Evolutionary conservation across 305 asterid species (phyloP), one percentile per base, ranked within the genome.

Genomic region (Fraxinus floribunda): DNA sequence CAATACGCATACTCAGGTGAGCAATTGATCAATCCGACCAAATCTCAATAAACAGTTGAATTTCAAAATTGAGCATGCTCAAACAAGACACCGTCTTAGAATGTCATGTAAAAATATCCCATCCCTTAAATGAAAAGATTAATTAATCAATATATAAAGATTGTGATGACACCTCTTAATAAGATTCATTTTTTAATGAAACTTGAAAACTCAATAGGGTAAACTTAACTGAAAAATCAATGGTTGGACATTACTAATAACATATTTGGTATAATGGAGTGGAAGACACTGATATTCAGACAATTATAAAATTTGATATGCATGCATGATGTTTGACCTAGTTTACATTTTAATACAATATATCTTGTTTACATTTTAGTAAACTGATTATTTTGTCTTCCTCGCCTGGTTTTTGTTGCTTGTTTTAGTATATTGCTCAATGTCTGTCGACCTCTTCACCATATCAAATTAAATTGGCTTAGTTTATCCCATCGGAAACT

Each of bases 331-430:
- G 74, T 85, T 81, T 64, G 83, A 81, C 83, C 79, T 62, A 64
- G 83, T 60, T 81, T 60, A 20, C 32, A 13, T 44, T 78, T 36
- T 35, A 35, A 35, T 35, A 35, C 39, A 35, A 35, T 35, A 35
- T 35, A 35, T 35, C 39, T 5, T 35, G 39, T 35, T 35, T 35
- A 35, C 39, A 35, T 35, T 5, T 35, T 10, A 52, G 1, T 60
- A 73, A 35, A 38, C 38, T 2, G 1, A 7, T 5, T 30, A 0
- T 36, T 35, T 85, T 85, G 87, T 78, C 84, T 81, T 84, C 76
- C 87, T 81, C 80, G 5, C 64, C 81, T 85, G 83, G 78, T 78
- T 71, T 81, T 84, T 78, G 85, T 78, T 62, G 85, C 44, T 46
- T 74, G 87, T 78, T 81, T 73, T 75, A 80, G 79, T 15, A 71